phyloP scores from a whole-genome alignment of 202 grass and related monocot genomes.

The Schoenoplectus triqueter region DNA sequence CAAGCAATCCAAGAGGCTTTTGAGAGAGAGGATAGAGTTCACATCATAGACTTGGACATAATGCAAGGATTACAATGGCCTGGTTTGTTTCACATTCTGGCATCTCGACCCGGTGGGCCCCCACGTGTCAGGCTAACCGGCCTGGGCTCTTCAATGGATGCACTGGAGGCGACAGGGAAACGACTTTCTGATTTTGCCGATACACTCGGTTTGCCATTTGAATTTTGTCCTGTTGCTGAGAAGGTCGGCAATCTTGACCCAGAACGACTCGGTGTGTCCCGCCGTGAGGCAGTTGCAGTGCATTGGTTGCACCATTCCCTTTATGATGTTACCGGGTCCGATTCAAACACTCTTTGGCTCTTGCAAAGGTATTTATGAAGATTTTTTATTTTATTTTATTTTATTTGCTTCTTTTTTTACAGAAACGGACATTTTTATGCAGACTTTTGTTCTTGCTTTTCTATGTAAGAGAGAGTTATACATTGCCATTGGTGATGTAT shows the following conservation, averaged over 20 bases:
- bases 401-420: conserved; percentile 3
- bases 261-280: conserved; percentile 68
- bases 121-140: conserved; percentile 78
- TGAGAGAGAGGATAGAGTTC: conserved; percentile 85
- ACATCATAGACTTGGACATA: conserved; percentile 98
- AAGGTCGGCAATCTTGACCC: conserved; percentile 94
- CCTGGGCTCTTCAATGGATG: conserved; percentile 68
- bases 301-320: conserved; percentile 99
- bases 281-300: conserved; percentile 79
- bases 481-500: conserved; percentile 19
- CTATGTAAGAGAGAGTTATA: not conserved
- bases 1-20: conserved; percentile 98
- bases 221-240: conserved; percentile 80
- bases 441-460: conserved; percentile 46
- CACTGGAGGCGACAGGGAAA: conserved; percentile 87
- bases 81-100: conserved; percentile 96
- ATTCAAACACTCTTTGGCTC: conserved; percentile 85
- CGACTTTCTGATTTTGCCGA: conserved; percentile 87
- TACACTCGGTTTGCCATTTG: conserved; percentile 75
- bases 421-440: conserved; percentile 17
- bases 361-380: conserved; percentile 66
- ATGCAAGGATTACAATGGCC: conserved; percentile 98
- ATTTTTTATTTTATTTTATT: not conserved
- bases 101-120: conserved; percentile 80
- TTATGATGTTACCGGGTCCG: conserved; percentile 83